phyloP scores from a whole-genome alignment of 176 grass and related monocot genomes.

The Triticum dicoccoides region DNA sequence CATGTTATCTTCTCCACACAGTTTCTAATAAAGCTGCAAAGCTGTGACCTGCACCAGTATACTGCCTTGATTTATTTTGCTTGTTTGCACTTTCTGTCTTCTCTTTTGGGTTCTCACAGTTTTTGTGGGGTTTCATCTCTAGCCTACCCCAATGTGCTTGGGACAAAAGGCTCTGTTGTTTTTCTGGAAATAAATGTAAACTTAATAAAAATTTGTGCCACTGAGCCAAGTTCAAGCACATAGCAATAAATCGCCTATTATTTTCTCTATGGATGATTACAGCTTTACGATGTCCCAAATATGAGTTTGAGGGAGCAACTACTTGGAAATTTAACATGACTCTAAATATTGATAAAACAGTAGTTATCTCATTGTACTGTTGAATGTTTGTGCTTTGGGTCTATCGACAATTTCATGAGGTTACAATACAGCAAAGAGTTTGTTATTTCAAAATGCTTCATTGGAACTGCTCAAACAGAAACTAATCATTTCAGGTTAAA shows the following conservation, averaged over 20 bases:
- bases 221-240: background rate
- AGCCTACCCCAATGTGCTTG: too few species aligned
- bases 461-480: background rate
- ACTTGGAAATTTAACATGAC: background rate
- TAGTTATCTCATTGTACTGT: background rate
- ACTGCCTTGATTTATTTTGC: background rate
- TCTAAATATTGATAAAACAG: slow-evolving; percentile 18
- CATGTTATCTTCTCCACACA: slow-evolving; percentile 3
- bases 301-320: background rate
- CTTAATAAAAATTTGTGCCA: background rate
- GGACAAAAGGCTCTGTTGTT: too few species aligned
- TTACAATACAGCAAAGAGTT: background rate
- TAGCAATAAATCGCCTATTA: background rate
- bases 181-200: background rate
- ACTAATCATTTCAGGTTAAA: slow-evolving; percentile 16
- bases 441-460: background rate
- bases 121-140: too few species aligned
- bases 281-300: background rate
- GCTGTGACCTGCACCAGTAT: background rate
- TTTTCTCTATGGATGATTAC: slow-evolving; percentile 4
- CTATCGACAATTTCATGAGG: background rate
- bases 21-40: slow-evolving; percentile 25
- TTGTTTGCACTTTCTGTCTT: too few species aligned
- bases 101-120: too few species aligned
- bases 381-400: background rate